Conservation (phyloP, 2,329 filamentous ascomycete genomes). For the Anthostomella pinea region DNA sequence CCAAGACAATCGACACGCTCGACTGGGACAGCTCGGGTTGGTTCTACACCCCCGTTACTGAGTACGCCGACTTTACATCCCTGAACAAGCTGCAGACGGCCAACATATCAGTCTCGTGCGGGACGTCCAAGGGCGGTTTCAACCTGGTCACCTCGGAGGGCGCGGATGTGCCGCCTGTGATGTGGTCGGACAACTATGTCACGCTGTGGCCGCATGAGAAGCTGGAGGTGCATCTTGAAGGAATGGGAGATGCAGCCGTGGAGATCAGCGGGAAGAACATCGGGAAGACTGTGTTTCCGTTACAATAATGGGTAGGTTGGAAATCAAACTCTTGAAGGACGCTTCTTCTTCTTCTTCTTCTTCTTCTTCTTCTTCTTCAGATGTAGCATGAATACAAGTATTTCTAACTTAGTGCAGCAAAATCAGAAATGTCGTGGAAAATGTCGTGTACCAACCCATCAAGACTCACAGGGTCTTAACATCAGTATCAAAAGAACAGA, state of each 20-base stretch:
- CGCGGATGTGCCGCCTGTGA: conserved; percentile 47
- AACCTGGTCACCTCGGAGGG: conserved; percentile 44
- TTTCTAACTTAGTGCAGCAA: too few relatives aligned
- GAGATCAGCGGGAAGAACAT: conserved; percentile 30
- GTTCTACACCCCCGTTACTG: conserved; percentile 55
- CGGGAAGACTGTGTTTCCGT: conserved; percentile 1
- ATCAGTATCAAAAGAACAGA: too few relatives aligned
- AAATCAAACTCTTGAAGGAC: too few relatives aligned
- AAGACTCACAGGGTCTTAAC: too few relatives aligned
- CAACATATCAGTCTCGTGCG: conserved; percentile 32
- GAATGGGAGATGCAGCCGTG: conserved; percentile 22
- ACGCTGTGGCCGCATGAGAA: conserved; percentile 58
- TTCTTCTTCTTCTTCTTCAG: too few relatives aligned
- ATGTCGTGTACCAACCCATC: too few relatives aligned
- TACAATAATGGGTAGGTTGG: too few relatives aligned
- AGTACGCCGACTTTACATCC: conserved; percentile 47
- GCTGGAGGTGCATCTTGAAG: conserved; percentile 36
- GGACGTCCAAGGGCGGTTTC: conserved; percentile 37
- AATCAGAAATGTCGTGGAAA: too few relatives aligned
- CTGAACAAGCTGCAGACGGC: conserved; percentile 40
- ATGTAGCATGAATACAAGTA: too few relatives aligned
- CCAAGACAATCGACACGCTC: conserved; percentile 44
- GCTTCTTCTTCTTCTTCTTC: too few relatives aligned
- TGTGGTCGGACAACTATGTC: conserved; percentile 63
- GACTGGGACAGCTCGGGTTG: conserved; percentile 57